Evolutionary conservation across 2,329 filamentous ascomycete genomes (phyloP).

Genomic region (Clathrospora elynae): DNA sequence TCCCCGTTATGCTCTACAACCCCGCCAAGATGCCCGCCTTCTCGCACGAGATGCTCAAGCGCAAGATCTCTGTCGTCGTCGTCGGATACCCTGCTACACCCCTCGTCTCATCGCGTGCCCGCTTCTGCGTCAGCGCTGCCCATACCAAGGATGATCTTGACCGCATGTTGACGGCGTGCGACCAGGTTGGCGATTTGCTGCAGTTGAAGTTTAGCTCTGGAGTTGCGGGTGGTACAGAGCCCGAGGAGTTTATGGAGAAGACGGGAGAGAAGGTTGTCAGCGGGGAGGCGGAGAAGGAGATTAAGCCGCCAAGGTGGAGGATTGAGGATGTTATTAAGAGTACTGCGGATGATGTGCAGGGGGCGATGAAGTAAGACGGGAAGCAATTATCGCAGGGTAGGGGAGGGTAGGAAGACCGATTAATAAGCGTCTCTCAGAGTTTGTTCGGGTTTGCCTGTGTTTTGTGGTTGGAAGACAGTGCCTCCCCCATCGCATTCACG

Average conservation of each 20-base stretch:
- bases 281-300: constrained; percentile 55
- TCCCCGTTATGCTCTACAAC: constrained; percentile 92
- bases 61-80: constrained; percentile 96
- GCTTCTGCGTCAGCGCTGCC: constrained; percentile 93
- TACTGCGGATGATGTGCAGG: constrained; percentile 77
- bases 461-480: too few species aligned
- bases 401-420: too few species aligned
- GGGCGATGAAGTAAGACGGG: constrained; percentile 65
- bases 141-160: constrained; percentile 99
- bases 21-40: constrained; percentile 99
- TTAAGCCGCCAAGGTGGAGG: constrained; percentile 76
- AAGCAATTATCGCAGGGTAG: too few species aligned
- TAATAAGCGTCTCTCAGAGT: neutral
- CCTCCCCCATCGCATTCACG: too few species aligned
- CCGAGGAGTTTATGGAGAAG: constrained; percentile 74
- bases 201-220: constrained; percentile 98
- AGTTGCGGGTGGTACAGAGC: constrained; percentile 83
- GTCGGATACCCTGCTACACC: constrained; percentile 97
- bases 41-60: constrained; percentile 96
- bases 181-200: constrained; percentile 88
- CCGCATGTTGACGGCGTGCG: constrained; percentile 82
- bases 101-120: constrained; percentile 88
- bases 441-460: too few species aligned
- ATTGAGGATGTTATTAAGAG: constrained; percentile 74
- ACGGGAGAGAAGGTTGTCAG: constrained; percentile 51